Conservation (phyloP, 1,284 basidiomycete species). For the Cryptococcus hybrid region DNA sequence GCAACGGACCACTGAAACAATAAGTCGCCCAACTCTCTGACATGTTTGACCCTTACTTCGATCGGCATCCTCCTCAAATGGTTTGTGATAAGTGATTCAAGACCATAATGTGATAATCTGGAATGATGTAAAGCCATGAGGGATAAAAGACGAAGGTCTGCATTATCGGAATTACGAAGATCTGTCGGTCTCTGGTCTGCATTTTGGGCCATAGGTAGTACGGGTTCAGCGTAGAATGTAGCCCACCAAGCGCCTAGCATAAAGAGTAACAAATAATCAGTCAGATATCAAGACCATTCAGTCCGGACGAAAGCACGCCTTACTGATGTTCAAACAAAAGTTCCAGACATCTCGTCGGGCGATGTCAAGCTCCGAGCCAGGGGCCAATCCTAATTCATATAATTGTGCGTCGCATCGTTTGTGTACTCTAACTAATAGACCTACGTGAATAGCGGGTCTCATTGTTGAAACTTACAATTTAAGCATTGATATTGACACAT, state of each 20-base stretch:
- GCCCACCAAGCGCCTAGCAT: constrained; percentile 15
- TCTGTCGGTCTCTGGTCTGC: constrained; percentile 19
- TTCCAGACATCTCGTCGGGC: constrained; percentile 22
- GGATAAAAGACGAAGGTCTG: constrained; percentile 5
- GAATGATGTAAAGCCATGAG: constrained; percentile 14
- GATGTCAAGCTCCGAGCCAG: constrained; percentile 17
- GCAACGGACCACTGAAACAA: constrained; percentile 11
- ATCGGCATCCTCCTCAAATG: constrained; percentile 17
- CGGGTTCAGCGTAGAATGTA: constrained; percentile 18
- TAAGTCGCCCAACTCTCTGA: constrained; percentile 1
- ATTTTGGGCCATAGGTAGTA: constrained; percentile 4
- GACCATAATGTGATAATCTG: constrained; percentile 11
- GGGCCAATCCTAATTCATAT: constrained; percentile 10
- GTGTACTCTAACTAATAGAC: constrained; percentile 14
- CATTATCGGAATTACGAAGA: constrained; percentile 8
- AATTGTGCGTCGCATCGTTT: constrained; percentile 20
- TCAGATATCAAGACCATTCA: no score
- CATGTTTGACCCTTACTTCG: constrained; percentile 9
- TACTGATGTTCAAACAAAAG: constrained; percentile 9
- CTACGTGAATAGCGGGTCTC: no score
- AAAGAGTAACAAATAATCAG: constrained; percentile 2
- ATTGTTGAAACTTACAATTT: constrained; percentile 1
- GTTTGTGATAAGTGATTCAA: constrained; percentile 20
- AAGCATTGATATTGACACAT: constrained; percentile 10
- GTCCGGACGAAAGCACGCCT: no score